These are phyloP conservation scores for Coemansia sp. DNA, from an alignment of 192 early-diverging fungal genomes.

Conservation along the genomic window DNA sequence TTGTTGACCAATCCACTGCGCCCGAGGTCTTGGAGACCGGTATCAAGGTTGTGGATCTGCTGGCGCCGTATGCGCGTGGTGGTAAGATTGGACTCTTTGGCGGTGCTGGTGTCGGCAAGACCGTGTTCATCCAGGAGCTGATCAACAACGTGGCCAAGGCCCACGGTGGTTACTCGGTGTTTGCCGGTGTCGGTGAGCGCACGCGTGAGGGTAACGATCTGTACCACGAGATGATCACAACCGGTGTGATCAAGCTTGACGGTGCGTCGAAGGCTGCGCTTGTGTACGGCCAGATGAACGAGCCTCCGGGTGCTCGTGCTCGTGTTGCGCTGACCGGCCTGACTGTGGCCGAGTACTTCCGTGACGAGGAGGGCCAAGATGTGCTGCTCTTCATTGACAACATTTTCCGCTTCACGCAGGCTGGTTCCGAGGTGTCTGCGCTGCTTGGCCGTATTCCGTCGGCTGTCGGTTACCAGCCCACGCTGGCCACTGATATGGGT, in stretches of 20 bases:
- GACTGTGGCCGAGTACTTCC: constrained; percentile 99
- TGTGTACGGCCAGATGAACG: constrained; percentile 99
- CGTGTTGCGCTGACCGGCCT: constrained; percentile 96
- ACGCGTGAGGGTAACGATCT: constrained; percentile 99
- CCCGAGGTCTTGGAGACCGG: constrained; percentile 95
- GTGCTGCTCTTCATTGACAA: constrained; percentile 99
- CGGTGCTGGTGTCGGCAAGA: constrained; percentile 99
- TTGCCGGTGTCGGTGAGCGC: constrained; percentile 98
- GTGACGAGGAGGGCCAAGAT: constrained; percentile 99
- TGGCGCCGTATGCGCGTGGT: constrained; percentile 95
- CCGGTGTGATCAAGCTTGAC: constrained; percentile 95
- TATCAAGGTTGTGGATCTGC: constrained; percentile 98
- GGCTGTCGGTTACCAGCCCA: constrained; percentile 99
- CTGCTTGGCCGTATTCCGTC: constrained; percentile 99
- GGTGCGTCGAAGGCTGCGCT: constrained; percentile 93
- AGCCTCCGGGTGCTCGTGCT: constrained; percentile 97
- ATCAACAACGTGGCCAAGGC: constrained; percentile 99
- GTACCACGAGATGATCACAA: constrained; percentile 97
- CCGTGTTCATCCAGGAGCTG: constrained; percentile 98
- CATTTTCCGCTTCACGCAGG: constrained; percentile 99
- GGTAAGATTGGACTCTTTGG: constrained; percentile 99
- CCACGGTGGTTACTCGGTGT: constrained; percentile 98
- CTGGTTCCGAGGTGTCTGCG: constrained; percentile 99
- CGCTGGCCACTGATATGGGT: constrained; percentile 98
- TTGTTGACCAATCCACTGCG: constrained; percentile 92